phyloP scores from a whole-genome alignment of 495 filamentous ascomycete genomes.

The Neurospora sp. region DNA sequence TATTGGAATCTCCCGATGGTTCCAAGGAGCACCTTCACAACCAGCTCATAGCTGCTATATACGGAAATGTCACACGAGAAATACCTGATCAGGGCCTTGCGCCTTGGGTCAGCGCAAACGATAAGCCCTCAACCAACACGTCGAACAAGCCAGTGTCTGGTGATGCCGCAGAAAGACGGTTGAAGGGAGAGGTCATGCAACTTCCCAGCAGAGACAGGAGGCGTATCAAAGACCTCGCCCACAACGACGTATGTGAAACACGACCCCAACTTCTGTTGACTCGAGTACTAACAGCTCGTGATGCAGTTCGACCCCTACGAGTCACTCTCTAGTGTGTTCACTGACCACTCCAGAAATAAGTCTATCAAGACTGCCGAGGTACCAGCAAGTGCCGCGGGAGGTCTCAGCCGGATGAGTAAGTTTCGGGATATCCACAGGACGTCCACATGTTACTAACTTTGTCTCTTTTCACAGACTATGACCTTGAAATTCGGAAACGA shows the following conservation, averaged over 20 bases:
- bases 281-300: slow-evolving; percentile 6
- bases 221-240: slow-evolving; percentile 67
- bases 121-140: slow-evolving; percentile 71
- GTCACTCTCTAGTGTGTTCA: slow-evolving; percentile 49
- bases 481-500: slow-evolving; percentile 86
- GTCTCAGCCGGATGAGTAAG: slow-evolving; percentile 82
- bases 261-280: too few relatives aligned
- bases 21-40: slow-evolving; percentile 80
- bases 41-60: slow-evolving; percentile 74
- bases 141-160: slow-evolving; percentile 71
- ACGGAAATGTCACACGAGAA: slow-evolving; percentile 78
- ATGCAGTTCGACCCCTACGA: slow-evolving; percentile 58
- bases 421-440: not conserved
- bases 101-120: slow-evolving; percentile 89
- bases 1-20: slow-evolving; percentile 58
- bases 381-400: slow-evolving; percentile 68
- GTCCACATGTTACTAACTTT: not conserved
- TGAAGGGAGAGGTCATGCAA: slow-evolving; percentile 93
- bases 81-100: slow-evolving; percentile 86
- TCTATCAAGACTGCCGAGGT: slow-evolving; percentile 55
- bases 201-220: slow-evolving; percentile 75
- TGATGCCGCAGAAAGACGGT: slow-evolving; percentile 79
- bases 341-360: slow-evolving; percentile 60
- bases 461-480: slow-evolving; percentile 52
- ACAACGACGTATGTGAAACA: slow-evolving; percentile 38